Conservation (phyloP, 1,284 basidiomycete species). For the Sanguinoderma infundibulare region DNA sequence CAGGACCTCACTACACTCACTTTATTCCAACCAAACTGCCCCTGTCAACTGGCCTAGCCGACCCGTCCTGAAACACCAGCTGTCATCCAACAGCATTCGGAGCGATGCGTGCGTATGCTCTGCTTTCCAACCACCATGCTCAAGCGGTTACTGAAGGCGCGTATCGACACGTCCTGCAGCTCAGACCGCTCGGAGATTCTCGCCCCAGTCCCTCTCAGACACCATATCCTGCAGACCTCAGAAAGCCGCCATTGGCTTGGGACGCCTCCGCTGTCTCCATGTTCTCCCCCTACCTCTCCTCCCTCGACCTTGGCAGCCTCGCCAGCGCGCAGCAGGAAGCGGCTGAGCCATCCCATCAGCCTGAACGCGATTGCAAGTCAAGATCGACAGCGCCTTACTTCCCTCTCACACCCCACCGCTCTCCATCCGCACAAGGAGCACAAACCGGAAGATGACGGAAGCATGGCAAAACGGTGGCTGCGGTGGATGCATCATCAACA, state of each 20-base stretch:
- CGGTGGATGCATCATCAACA: slow-evolving; percentile 77
- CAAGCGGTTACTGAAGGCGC: background rate
- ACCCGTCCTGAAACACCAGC: slow-evolving; percentile 24
- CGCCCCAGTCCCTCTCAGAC: slow-evolving; percentile 36
- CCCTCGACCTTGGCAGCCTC: slow-evolving; percentile 23
- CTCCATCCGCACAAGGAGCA: slow-evolving; percentile 19
- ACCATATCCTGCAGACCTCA: slow-evolving; percentile 33
- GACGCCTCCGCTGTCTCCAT: slow-evolving; percentile 34
- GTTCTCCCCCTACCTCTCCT: slow-evolving; percentile 33
- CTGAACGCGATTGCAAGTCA: slow-evolving; percentile 42
- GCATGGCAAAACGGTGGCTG: slow-evolving; percentile 64
- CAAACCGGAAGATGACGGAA: slow-evolving; percentile 43
- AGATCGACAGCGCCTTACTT: slow-evolving; percentile 29
- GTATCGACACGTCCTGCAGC: slow-evolving; percentile 12
- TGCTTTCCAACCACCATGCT: background rate
- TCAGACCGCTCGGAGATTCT: slow-evolving; percentile 34
- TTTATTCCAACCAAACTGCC: slow-evolving; percentile 24
- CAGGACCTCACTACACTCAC: slow-evolving; percentile 27
- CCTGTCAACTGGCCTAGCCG: slow-evolving; percentile 21
- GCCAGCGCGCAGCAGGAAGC: slow-evolving; percentile 15
- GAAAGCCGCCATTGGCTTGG: slow-evolving; percentile 38
- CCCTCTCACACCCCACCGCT: slow-evolving; percentile 23
- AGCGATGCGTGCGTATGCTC: slow-evolving; percentile 29
- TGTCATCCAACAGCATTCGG: slow-evolving; percentile 26
- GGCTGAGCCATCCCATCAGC: slow-evolving; percentile 32